A percentile compares a stretch with the other conserved stretches of the same genome.
phyloP scores from a whole-genome alignment of 345 rosid species.

The Aethionema arabicum region DNA sequence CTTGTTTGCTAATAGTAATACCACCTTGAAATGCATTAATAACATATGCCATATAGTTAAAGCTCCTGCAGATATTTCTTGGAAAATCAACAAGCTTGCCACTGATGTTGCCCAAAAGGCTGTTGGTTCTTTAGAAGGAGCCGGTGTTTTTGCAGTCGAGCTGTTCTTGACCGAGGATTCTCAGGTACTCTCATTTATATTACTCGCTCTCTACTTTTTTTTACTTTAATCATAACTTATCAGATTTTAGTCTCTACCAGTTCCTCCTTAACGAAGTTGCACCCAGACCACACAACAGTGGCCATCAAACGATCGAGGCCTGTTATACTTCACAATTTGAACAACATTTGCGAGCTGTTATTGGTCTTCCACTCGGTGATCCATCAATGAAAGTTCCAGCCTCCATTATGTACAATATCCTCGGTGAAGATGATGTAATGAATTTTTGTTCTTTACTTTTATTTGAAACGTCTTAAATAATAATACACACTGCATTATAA shows the following conservation, averaged over 20 bases:
- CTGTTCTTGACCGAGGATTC: conserved; percentile 75
- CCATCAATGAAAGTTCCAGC: conserved; percentile 94
- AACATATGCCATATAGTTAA: conserved; percentile 95
- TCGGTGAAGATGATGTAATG: conserved; percentile 89
- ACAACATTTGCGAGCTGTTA: conserved; percentile 88
- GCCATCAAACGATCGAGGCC: conserved; percentile 94
- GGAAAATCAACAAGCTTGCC: conserved; percentile 78
- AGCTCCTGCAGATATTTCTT: conserved; percentile 85
- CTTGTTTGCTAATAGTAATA: conserved; percentile 19
- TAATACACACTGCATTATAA: not conserved
- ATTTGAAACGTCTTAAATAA: conserved; percentile 12
- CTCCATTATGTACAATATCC: conserved; percentile 82
- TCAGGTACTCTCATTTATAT: conserved; percentile 53
- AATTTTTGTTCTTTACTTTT: not conserved
- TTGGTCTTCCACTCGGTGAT: conserved; percentile 96
- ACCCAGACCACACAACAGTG: conserved; percentile 97
- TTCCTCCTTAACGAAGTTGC: conserved; percentile 94
- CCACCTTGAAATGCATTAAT: conserved; percentile 40
- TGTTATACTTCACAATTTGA: conserved; percentile 95
- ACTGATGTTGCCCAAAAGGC: conserved; percentile 77
- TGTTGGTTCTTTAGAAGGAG: conserved; percentile 85
- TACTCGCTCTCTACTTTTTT: conserved; percentile 10
- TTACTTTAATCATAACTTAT: conserved; percentile 15
- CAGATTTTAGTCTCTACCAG: conserved; percentile 42
- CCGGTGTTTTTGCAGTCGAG: conserved; percentile 96